Percentiles rank a stretch among this genome's conserved stretches.
phyloP scores from a whole-genome alignment of 352 stramenopile genomes.

The Phytophthora pini region DNA sequence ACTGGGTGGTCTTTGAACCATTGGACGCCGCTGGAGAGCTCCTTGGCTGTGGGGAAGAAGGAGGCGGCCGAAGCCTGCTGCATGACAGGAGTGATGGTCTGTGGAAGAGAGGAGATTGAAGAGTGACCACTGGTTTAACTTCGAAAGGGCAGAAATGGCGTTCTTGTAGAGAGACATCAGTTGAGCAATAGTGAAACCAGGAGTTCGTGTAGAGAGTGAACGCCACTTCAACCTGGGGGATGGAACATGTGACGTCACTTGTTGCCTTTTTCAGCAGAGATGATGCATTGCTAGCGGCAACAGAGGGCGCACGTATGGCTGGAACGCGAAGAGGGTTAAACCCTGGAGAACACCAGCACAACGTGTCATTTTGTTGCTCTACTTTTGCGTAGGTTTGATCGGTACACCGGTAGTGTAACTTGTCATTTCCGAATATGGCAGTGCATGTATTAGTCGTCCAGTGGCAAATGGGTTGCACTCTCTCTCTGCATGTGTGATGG shows the following conservation, averaged over 20 bases:
- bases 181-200: constrained; percentile 16
- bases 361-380: too few relatives aligned
- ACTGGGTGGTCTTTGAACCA: constrained; percentile 90
- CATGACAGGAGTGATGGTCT: constrained; percentile 35
- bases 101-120: constrained; percentile 11
- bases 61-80: constrained; percentile 50
- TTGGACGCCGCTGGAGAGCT: constrained; percentile 82
- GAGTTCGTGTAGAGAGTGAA: constrained; percentile 21
- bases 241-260: constrained; percentile 10
- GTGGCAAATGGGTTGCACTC: too few relatives aligned
- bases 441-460: too few relatives aligned
- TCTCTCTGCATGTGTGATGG: too few relatives aligned
- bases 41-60: constrained; percentile 88
- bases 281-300: not conserved
- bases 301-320: not conserved
- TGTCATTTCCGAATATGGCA: too few relatives aligned
- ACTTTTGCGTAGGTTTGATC: not conserved
- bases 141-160: constrained; percentile 16
- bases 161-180: constrained; percentile 26
- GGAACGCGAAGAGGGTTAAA: not conserved
- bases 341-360: not conserved
- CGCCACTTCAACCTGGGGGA: constrained; percentile 30
- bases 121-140: constrained; percentile 23
- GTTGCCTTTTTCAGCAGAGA: not conserved
- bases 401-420: too few relatives aligned